phyloP scores from a whole-genome alignment of 306 rosid genomes.

The Chamaecrista fasciculata region DNA sequence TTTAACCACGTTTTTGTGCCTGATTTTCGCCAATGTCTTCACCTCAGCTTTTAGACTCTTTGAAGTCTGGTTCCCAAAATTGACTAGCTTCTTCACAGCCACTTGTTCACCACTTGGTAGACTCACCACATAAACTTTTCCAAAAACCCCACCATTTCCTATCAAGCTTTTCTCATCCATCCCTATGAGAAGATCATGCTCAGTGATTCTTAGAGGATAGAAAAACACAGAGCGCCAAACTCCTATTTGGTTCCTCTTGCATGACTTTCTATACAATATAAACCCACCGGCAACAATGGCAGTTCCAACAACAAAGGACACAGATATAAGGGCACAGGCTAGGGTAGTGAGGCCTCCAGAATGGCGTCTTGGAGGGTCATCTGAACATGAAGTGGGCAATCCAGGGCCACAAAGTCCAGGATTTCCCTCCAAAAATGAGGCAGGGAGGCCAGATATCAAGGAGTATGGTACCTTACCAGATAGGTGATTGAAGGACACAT shows the following conservation, averaged over 20 bases:
- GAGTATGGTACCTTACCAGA: constrained; percentile 86
- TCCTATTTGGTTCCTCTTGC: constrained; percentile 43
- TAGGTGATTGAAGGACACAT: constrained; percentile 81
- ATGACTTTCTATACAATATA: constrained; percentile 50
- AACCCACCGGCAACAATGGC: constrained; percentile 59
- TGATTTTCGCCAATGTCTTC: constrained; percentile 85
- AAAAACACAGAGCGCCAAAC: constrained; percentile 81
- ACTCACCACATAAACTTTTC: constrained; percentile 63
- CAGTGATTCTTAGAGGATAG: constrained; percentile 90
- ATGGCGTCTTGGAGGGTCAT: constrained; percentile 46
- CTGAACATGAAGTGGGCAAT: constrained; percentile 67
- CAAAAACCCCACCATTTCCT: constrained; percentile 68
- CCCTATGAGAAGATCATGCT: constrained; percentile 74
- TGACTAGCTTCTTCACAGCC: constrained; percentile 81
- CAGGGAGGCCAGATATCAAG: constrained; percentile 87
- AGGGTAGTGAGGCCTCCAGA: constrained; percentile 53
- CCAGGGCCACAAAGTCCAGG: constrained; percentile 88
- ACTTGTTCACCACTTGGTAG: constrained; percentile 81
- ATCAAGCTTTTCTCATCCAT: constrained; percentile 77
- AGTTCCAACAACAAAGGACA: constrained; percentile 70
- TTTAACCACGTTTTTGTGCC: constrained; percentile 82
- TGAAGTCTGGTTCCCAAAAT: constrained; percentile 67
- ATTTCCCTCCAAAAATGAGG: constrained; percentile 93
- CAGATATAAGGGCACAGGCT: constrained; percentile 60
- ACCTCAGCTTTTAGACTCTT: constrained; percentile 77